Evolutionary conservation across 495 filamentous ascomycete species (phyloP).

Genomic region (Penicillium odoratum): DNA sequence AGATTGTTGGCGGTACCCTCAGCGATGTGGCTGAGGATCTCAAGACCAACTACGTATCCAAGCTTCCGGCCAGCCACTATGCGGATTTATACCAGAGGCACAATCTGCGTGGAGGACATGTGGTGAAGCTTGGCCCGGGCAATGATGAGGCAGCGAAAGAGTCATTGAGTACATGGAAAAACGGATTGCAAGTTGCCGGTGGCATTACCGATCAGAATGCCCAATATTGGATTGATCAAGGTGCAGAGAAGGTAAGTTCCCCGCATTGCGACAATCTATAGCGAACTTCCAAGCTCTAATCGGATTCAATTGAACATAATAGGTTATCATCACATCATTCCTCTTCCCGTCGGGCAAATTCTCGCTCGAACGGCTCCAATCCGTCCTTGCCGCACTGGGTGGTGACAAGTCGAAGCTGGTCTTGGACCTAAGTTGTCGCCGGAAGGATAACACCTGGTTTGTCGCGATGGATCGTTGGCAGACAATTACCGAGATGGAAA

Average conservation of each 20-base stretch:
- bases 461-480: conserved; percentile 99
- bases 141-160: conserved; percentile 79
- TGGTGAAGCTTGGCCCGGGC: conserved; percentile 91
- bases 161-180: conserved; percentile 73
- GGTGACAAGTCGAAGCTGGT: conserved; percentile 80
- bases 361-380: conserved; percentile 67
- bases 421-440: conserved; percentile 88
- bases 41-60: conserved; percentile 88
- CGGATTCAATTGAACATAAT: conserved; percentile 28
- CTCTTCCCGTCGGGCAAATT: conserved; percentile 85
- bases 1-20: conserved; percentile 94
- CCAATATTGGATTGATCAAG: conserved; percentile 76
- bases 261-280: conserved; percentile 1
- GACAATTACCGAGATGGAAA: conserved; percentile 92
- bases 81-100: conserved; percentile 74
- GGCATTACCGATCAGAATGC: conserved; percentile 88
- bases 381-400: conserved; percentile 67
- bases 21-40: conserved; percentile 62
- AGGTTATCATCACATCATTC: conserved; percentile 88
- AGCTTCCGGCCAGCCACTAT: conserved; percentile 76
- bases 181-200: conserved; percentile 81
- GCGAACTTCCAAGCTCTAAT: conserved; percentile 10
- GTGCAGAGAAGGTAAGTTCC: conserved; percentile 79
- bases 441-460: conserved; percentile 74
- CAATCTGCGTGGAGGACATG: conserved; percentile 76